phyloP scores from a whole-genome alignment of 768 basidiomycete genomes.

The Russula dissimulans region DNA sequence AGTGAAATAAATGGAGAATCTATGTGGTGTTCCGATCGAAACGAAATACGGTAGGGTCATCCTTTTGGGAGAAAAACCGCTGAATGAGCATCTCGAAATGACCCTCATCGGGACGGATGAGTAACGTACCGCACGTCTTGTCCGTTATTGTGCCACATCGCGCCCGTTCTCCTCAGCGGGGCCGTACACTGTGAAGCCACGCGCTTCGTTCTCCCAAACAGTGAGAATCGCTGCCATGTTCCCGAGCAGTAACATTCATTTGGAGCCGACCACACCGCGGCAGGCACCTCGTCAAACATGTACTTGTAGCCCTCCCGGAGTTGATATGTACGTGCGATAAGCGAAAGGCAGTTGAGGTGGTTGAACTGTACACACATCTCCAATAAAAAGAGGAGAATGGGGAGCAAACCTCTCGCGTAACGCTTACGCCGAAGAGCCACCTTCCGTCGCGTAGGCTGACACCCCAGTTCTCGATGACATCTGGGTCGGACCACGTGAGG shows the following conservation, averaged over 20 bases:
- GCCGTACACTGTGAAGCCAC: conserved; percentile 73
- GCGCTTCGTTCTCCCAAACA: conserved; percentile 55
- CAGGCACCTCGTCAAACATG: conserved; percentile 90
- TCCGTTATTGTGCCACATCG: too few species aligned
- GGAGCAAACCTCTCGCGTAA: conserved; percentile 65
- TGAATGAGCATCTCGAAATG: too few species aligned
- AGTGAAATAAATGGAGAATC: background rate
- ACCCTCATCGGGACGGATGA: too few species aligned
- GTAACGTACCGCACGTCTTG: conserved; percentile 28
- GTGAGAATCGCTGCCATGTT: conserved; percentile 91
- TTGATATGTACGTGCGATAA: conserved; percentile 95
- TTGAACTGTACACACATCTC: conserved; percentile 56
- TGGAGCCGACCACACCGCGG: conserved; percentile 89
- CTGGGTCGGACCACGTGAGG: conserved; percentile 25
- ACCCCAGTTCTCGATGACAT: conserved; percentile 69
- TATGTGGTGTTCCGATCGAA: background rate
- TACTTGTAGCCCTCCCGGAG: conserved; percentile 94
- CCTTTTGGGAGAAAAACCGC: too few species aligned
- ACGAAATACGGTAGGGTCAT: too few species aligned
- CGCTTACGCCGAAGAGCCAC: conserved; percentile 84
- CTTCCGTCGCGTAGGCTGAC: conserved; percentile 95
- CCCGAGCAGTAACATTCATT: conserved; percentile 80
- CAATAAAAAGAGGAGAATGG: background rate
- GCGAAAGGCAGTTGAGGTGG: conserved; percentile 76
- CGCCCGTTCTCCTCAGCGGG: conserved; percentile 76